Conservation (phyloP, 768 basidiomycete species). For the Lepiota subincarnata region DNA sequence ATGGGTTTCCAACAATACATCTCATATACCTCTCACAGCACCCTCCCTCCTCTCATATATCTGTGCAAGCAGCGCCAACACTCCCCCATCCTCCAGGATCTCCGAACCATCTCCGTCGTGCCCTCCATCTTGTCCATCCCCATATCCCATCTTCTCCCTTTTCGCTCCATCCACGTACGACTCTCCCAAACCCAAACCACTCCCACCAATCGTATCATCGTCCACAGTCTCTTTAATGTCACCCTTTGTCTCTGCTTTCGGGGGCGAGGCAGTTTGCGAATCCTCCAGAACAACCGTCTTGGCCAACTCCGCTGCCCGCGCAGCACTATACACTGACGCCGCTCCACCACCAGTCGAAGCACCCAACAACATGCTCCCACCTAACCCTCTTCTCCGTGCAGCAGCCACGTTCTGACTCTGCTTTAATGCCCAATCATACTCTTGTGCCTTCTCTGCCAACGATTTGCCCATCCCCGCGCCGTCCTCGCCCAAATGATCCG, state of each 20-base stretch:
- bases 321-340: slow-evolving; percentile 40
- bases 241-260: slow-evolving; percentile 11
- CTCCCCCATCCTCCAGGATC: slow-evolving; percentile 68
- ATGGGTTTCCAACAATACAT: background rate
- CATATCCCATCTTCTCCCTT: slow-evolving; percentile 30
- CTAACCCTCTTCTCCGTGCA: slow-evolving; percentile 37
- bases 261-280: slow-evolving; percentile 41
- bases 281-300: slow-evolving; percentile 74
- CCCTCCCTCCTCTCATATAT: slow-evolving; percentile 70
- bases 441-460: slow-evolving; percentile 53
- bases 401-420: slow-evolving; percentile 61
- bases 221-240: slow-evolving; percentile 3
- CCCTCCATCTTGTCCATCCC: slow-evolving; percentile 33
- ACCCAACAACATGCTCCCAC: slow-evolving; percentile 42
- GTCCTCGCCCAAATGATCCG: background rate
- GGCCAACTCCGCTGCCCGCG: slow-evolving; percentile 46
- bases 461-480: slow-evolving; percentile 17
- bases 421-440: slow-evolving; percentile 70
- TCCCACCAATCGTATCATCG: slow-evolving; percentile 12
- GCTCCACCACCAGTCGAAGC: slow-evolving; percentile 29
- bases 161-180: slow-evolving; percentile 73
- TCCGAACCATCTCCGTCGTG: slow-evolving; percentile 62
- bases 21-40: slow-evolving; percentile 41
- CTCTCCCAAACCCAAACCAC: slow-evolving; percentile 56
- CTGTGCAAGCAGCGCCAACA: slow-evolving; percentile 81